Conservation (phyloP, 139 green algal species). For the Monoraphidium neglectum region DNA sequence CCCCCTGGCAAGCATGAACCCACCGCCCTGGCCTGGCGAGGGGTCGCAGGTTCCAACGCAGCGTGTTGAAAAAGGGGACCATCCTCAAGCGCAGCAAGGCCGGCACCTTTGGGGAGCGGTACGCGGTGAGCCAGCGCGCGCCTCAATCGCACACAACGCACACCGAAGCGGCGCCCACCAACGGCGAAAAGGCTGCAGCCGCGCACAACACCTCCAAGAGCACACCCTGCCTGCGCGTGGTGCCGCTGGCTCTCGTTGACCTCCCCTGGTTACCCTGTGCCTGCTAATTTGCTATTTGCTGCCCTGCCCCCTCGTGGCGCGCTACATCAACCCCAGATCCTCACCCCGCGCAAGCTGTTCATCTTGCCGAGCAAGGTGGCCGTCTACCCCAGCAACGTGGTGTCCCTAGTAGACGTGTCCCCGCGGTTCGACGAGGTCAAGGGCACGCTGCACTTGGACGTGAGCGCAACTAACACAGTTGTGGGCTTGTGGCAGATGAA, state of each 20-base stretch:
- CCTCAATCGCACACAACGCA: no score
- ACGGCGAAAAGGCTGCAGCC: no score
- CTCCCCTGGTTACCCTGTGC: no score
- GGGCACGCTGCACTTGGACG: conserved; percentile 31
- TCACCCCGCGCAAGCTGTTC: conserved; percentile 34
- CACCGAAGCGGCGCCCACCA: no score
- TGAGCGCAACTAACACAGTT: no score
- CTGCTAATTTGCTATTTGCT: no score
- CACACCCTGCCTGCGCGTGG: background rate
- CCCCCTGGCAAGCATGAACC: no score
- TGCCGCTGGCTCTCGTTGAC: no score
- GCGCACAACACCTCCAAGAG: no score
- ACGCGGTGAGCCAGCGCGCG: no score
- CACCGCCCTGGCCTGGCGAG: background rate
- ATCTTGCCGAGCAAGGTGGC: conserved; percentile 34
- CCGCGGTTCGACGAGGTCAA: conserved; percentile 28
- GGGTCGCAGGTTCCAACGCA: conserved; percentile 35
- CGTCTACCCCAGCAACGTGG: conserved; percentile 28
- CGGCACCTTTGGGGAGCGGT: conserved; percentile 37
- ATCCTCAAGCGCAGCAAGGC: conserved; percentile 40
- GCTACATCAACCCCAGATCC: conserved; percentile 22
- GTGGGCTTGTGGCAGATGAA: no score
- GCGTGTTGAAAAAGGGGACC: conserved; percentile 40
- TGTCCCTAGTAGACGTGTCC: conserved; percentile 24
- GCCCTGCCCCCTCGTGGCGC: no score